Evolutionary conservation across 1,139 yeast genomes (phyloP), one percentile per base, ranked within the genome.

Genomic region (Saccharomyces pastorianus): DNA sequence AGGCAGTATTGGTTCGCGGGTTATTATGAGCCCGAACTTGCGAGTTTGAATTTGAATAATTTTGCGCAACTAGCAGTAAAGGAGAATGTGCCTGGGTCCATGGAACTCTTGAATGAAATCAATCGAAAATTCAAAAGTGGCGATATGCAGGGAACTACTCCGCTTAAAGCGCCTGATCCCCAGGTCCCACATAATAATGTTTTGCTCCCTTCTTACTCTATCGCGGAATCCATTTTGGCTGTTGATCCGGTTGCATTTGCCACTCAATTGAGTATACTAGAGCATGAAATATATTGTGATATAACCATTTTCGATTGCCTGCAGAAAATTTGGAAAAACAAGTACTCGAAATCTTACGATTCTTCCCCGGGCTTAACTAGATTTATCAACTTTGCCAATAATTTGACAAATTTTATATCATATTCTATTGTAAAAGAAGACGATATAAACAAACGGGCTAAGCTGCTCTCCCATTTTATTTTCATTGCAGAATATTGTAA

Each of bases 381-480:
- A 44, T 88, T 89, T 65, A 86, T 90, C 61, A 79, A 79, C 54
- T 83, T 86, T 58, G 88, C 96, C 14, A 93, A 93, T 65, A 84
- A 82, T 58, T 72, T 91, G 57, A 89, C 98, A 0, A 88, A 88
- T 67, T 90, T 85, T 76, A 91, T 89, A 7, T 84, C 95, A 0
- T 85, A 82, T 60, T 82, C 84, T 78, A 85, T 93, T 60, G 78
- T 93, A 55, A 74, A 82, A 52, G 76, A 75, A 52, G 72, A 75
- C 6, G 95, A 88, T 56, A 70, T 82, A 1, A 80, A 82, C 60
- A 82, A 81, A 62, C 78, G 99, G 60, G 90, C 88, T 1, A 82
- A 77, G 50, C 73, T 84, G 8, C 82, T 93, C 58, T 78, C 84
- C 55, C 88, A 82, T 68, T 89, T 89, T 68, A 87, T 91, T 51